phyloP scores from a whole-genome alignment of 2,329 filamentous ascomycete genomes.

The Rhinocladiella mackenziei region DNA sequence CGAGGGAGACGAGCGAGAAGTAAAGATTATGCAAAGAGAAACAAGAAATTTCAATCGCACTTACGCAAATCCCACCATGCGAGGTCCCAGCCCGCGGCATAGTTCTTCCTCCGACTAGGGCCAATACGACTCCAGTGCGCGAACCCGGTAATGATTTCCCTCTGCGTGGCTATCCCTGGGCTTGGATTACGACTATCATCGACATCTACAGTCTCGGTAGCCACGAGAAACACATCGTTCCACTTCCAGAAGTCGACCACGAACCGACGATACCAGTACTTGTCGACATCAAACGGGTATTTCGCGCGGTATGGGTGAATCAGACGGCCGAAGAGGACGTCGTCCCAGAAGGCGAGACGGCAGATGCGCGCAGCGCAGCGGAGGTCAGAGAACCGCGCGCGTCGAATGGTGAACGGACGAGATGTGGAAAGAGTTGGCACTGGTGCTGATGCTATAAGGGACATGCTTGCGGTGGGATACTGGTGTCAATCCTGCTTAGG shows the following conservation, averaged over 20 bases:
- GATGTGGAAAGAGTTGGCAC: background rate
- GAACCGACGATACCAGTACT: conserved; percentile 27
- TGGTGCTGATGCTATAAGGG: background rate
- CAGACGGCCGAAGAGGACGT: conserved; percentile 25
- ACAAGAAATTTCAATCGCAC: conserved; percentile 9
- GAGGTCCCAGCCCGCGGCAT: conserved; percentile 21
- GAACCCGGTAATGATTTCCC: conserved; percentile 21
- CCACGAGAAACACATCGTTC: conserved; percentile 24
- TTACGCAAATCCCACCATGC: conserved; percentile 24
- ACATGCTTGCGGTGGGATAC: too few relatives aligned
- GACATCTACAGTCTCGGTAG: conserved; percentile 11
- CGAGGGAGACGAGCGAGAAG: background rate
- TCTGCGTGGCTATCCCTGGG: background rate
- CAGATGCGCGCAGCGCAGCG: conserved; percentile 15
- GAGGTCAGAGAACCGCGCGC: conserved; percentile 21
- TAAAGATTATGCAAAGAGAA: background rate
- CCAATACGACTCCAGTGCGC: conserved; percentile 26
- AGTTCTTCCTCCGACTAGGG: conserved; percentile 15
- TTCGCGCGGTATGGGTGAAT: conserved; percentile 22
- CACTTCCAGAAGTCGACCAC: conserved; percentile 26
- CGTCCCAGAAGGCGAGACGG: conserved; percentile 23
- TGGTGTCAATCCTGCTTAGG: too few relatives aligned
- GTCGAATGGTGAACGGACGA: conserved; percentile 16
- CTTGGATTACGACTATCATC: background rate
- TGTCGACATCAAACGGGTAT: conserved; percentile 21